Conservation (phyloP, 179 eudicot species). For the Silene noctiflora region DNA sequence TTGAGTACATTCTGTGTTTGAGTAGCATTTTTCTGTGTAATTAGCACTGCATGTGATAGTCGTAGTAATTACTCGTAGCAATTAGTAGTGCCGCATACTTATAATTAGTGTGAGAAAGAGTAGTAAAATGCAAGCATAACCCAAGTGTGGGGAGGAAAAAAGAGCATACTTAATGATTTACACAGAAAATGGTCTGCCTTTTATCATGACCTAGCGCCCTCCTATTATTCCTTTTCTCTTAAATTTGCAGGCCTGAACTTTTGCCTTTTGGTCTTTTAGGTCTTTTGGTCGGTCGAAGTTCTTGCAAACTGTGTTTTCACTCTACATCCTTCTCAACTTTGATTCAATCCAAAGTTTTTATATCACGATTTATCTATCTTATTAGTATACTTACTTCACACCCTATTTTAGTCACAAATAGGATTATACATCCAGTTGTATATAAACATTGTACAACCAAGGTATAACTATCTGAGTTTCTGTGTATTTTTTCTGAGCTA, state of each 20-base stretch:
- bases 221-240: conserved; percentile 15
- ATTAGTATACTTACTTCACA: no score
- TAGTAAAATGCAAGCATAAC: conserved; percentile 30
- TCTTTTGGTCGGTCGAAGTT: conserved; percentile 66
- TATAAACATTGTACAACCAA: no score
- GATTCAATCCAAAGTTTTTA: neutral
- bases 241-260: conserved; percentile 30
- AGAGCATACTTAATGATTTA: neutral
- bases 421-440: no score
- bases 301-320: conserved; percentile 34
- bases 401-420: no score
- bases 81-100: neutral
- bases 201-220: conserved; percentile 28
- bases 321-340: conserved; percentile 12
- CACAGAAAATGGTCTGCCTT: conserved; percentile 17
- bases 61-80: conserved; percentile 6
- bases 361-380: no score
- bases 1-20: no score
- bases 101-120: conserved; percentile 13
- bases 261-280: conserved; percentile 25
- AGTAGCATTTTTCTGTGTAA: no score
- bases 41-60: neutral
- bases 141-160: neutral
- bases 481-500: no score
- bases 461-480: no score